Base-by-base conservation (phyloP, 495 filamentous ascomycete species). In the Cercophora newfieldiana region DNA sequence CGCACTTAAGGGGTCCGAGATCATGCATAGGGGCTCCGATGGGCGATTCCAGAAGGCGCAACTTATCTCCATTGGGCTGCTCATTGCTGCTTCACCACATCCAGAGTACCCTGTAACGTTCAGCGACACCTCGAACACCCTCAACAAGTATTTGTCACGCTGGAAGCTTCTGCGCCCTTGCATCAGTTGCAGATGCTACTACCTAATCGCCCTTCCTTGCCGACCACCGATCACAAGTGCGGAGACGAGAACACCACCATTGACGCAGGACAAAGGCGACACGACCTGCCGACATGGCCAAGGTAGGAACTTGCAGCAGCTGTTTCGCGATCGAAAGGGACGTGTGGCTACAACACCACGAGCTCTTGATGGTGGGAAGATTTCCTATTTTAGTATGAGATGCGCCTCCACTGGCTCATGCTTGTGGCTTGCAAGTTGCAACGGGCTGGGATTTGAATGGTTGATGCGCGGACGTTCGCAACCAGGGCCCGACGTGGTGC, bases 261-360 rank as follows among this genome's bases (percentile, higher is more conserved):
- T 37, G 55, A 58, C 55, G 25, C 8, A 19, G 24, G 51, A 19
- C 56, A 16, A 37, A 14, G 53, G 62, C 28, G 7, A 26, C 29
- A 44, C 31, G 30, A 44, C 37, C 37, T 44, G 37, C 37, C 37
- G 37, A 14, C 37, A 44, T 44, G 12, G 37, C 37, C 37, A 44
- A 44, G 37, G 37, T 55, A 55, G 51, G 55, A 21, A 33, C 55
- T 58, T 58, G 26, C n/a, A 26, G 44, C 44, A 49, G 44, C n/a
- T n/a, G n/a, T n/a, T n/a, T n/a, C n/a, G n/a, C n/a, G n/a, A n/a
- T n/a, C n/a, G n/a, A n/a, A n/a, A n/a, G n/a, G n/a, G n/a, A n/a
- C n/a, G n/a, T n/a, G n/a, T n/a, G n/a, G n/a, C n/a, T n/a, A n/a
- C n/a, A n/a, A n/a, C n/a, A n/a, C n/a, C n/a, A n/a, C n/a, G n/a